These are phyloP conservation scores for Phoma sp. DNA, from an alignment of 2,329 filamentous ascomycete genomes.

Conservation along the genomic window DNA sequence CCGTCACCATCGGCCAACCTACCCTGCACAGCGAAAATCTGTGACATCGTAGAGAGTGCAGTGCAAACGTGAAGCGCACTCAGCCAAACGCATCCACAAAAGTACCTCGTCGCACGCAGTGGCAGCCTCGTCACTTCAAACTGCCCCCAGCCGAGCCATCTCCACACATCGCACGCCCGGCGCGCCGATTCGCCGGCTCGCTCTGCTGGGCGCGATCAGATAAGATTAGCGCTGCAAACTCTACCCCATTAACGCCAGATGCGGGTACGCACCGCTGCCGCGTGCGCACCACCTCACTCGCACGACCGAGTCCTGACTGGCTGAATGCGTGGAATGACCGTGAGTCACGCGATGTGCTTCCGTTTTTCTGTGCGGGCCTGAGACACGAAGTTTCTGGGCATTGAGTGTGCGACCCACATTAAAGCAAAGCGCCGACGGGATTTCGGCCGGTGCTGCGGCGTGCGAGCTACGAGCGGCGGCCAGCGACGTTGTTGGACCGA, in stretches of 20 bases:
- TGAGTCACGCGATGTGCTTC: neutral
- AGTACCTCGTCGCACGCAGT: neutral
- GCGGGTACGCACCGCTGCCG: neutral
- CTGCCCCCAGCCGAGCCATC: neutral
- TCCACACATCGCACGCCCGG: neutral
- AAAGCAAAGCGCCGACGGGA: too few species aligned
- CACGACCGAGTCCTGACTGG: neutral
- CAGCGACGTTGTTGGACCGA: too few species aligned
- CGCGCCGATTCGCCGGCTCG: neutral
- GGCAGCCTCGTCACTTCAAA: neutral
- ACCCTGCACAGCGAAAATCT: conserved; percentile 13
- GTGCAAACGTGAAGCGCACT: neutral
- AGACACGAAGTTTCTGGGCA: neutral
- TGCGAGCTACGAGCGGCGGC: too few species aligned
- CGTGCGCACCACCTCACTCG: neutral
- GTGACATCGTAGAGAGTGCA: neutral
- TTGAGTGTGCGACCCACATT: neutral
- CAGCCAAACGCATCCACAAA: neutral
- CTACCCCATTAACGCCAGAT: neutral
- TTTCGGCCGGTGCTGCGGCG: too few species aligned
- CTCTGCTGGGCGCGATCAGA: conserved; percentile 3
- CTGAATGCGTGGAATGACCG: neutral
- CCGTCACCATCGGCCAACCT: neutral
- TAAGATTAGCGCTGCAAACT: conserved; percentile 10
- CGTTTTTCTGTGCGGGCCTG: neutral